Conservation (phyloP, 1,284 basidiomycete genomes). For the Mycena sp. region DNA sequence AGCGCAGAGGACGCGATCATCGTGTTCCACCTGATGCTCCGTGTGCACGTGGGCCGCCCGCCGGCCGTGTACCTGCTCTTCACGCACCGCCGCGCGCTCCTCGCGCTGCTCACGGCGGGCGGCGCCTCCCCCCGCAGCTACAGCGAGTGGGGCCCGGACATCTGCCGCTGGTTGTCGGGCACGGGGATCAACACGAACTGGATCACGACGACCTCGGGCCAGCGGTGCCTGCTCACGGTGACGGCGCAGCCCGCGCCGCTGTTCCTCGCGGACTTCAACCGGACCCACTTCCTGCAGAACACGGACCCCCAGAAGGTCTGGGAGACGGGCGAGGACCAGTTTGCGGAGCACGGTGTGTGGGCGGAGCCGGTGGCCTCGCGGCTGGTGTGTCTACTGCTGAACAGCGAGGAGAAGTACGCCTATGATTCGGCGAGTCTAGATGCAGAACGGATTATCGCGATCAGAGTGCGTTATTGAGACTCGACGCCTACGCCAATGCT, state of each 20-base stretch:
- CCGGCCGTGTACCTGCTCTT: constrained; percentile 12
- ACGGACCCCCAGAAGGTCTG: neutral
- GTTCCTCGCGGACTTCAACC: constrained; percentile 25
- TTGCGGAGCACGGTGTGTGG: constrained; percentile 10
- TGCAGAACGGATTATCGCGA: constrained; percentile 20
- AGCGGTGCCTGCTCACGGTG: constrained; percentile 20
- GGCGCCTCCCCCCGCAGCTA: constrained; percentile 9
- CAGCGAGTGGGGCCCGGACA: constrained; percentile 18
- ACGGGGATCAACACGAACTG: constrained; percentile 16
- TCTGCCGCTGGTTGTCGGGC: constrained; percentile 25
- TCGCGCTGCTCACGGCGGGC: constrained; percentile 15
- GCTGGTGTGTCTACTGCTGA: neutral
- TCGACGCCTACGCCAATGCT: too few species aligned
- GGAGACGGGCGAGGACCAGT: constrained; percentile 20
- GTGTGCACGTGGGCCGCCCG: neutral
- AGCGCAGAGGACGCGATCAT: constrained; percentile 19
- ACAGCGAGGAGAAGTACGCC: neutral
- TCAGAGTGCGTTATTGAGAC: constrained; percentile 14
- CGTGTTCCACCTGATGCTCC: constrained; percentile 20
- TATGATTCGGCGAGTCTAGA: constrained; percentile 25
- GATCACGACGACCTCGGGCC: constrained; percentile 27
- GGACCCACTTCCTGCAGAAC: neutral
- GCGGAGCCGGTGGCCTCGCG: constrained; percentile 22
- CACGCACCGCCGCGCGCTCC: constrained; percentile 24
- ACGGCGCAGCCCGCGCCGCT: neutral